Base-by-base conservation (phyloP, 768 basidiomycete genomes). In the Candolleomyces aberdarensis region DNA sequence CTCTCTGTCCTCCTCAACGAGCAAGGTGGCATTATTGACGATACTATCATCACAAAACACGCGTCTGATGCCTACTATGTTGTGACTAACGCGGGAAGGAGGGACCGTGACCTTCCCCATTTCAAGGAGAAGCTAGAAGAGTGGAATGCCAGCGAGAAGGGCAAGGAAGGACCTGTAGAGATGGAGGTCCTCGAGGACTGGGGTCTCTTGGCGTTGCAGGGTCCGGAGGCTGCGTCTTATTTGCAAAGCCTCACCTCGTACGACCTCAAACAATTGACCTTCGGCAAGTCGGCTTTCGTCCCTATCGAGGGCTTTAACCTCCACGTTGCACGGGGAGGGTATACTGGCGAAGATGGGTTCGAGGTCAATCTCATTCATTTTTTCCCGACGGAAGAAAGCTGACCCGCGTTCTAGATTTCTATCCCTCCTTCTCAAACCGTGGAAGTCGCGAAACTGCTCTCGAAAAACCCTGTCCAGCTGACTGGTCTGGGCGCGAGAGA, bases 261-360 rank as follows among this genome's bases (percentile, higher is more conserved):
- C 66, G 90, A 95, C 72, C 80, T 98, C 11, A 74, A 76, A 20
- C 75, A 80, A 44, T 76, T 98, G 54, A 89, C 88, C 29, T 98
- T 99, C 68, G 94, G 95, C 43, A 87, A 85, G 63, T 89, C 91
- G 19, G 88, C 90, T 0, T 94, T 86, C 69, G 82, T 93, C 9
- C 85, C 89, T 0, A 81, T 97, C 46, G 88, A 88, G 61, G 88
- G 86, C 3, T 85, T 87, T 65, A 87, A 86, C 69, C 82, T 92
- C 40, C 94, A 98, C 70, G 85, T 98, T 32, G 91, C 94, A 8
- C 86, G 97, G 15, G 93, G 94, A 31, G 97, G 97, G 5, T 99
- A 99, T 75, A 98, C 97, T 0, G 97, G 97, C 11, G 97, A 99
- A 75, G 97, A 99, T 73, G 97, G 97, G 0, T 98, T 99, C 65